Percentiles rank a stretch among this genome's conserved stretches.
Evolutionary conservation across 2,329 filamentous ascomycete species (phyloP).

Genomic region (Neonectria sp.): DNA sequence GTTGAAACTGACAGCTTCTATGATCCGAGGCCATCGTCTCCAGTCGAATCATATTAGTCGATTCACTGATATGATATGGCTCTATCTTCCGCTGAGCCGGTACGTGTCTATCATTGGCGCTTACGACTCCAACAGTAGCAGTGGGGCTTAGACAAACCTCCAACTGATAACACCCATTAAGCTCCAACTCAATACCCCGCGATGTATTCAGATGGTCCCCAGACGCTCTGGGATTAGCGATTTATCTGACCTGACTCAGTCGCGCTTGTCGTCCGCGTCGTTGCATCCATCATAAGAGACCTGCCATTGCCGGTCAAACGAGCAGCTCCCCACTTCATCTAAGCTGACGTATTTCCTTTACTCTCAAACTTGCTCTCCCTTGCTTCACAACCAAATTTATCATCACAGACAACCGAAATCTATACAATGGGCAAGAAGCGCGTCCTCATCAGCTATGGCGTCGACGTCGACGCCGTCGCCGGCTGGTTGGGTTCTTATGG

Average conservation of each 20-base stretch:
- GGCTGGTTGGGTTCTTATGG: constrained; percentile 84
- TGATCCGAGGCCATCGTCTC: not conserved
- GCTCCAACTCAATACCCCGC: constrained; percentile 20
- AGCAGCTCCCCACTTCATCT: not conserved
- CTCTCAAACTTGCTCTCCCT: not conserved
- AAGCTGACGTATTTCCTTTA: not conserved
- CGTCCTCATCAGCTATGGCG: constrained; percentile 69
- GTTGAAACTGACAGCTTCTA: not conserved
- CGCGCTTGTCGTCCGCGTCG: constrained; percentile 9
- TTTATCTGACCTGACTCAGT: constrained; percentile 3
- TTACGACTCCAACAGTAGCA: constrained; percentile 6
- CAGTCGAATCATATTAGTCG: not conserved
- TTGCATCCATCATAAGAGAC: constrained; percentile 24
- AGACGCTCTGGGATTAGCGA: not conserved
- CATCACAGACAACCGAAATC: not conserved
- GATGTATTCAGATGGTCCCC: not conserved
- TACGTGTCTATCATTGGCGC: not conserved
- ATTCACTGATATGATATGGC: not conserved
- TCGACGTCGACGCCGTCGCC: constrained; percentile 83
- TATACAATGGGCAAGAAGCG: constrained; percentile 53
- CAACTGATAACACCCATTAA: constrained; percentile 12
- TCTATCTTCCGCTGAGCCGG: not conserved
- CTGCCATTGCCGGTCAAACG: not conserved
- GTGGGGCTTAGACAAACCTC: constrained; percentile 4
- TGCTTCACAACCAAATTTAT: not conserved